phyloP scores from a whole-genome alignment of 108 stramenopile genomes.

The Asterionellopsis glacialis region DNA sequence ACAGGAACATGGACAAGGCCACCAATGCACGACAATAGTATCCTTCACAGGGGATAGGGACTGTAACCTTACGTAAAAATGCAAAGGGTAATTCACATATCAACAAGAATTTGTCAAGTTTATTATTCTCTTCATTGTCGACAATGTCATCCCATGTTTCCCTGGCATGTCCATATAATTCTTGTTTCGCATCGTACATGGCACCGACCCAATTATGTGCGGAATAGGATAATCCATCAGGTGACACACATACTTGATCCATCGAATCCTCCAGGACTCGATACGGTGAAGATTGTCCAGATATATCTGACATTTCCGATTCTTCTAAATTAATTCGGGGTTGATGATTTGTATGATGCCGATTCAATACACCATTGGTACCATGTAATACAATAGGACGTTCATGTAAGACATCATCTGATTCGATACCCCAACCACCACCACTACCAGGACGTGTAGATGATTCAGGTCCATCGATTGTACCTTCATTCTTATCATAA shows the following conservation, averaged over 20 bases:
- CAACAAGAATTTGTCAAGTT: slow-evolving; percentile 53
- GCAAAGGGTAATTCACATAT: slow-evolving; percentile 79
- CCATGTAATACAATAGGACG: slow-evolving; percentile 67
- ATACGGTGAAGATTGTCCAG: slow-evolving; percentile 12
- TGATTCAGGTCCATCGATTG: slow-evolving; percentile 6
- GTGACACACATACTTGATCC: slow-evolving; percentile 54
- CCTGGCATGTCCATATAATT: slow-evolving; percentile 40
- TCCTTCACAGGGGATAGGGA: slow-evolving; percentile 87
- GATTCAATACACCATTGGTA: slow-evolving; percentile 52
- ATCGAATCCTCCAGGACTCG: slow-evolving; percentile 41
- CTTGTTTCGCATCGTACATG: slow-evolving; percentile 45
- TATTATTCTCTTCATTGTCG: slow-evolving; percentile 52
- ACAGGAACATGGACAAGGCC: slow-evolving; percentile 61
- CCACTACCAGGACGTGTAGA: slow-evolving; percentile 15
- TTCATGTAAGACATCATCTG: slow-evolving; percentile 30
- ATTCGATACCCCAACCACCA: slow-evolving; percentile 32
- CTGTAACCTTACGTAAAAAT: slow-evolving; percentile 50
- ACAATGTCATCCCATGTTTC: slow-evolving; percentile 61
- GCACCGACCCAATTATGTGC: slow-evolving; percentile 61
- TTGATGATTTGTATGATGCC: slow-evolving; percentile 12
- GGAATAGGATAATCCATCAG: slow-evolving; percentile 29
- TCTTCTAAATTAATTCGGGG: slow-evolving; percentile 1
- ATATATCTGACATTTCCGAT: slow-evolving; percentile 7
- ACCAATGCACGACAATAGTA: slow-evolving; percentile 79
- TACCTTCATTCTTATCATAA: slow-evolving; percentile 48